Evolutionary conservation across 345 rosid species (phyloP).

Genomic region (Citrus australasica): DNA sequence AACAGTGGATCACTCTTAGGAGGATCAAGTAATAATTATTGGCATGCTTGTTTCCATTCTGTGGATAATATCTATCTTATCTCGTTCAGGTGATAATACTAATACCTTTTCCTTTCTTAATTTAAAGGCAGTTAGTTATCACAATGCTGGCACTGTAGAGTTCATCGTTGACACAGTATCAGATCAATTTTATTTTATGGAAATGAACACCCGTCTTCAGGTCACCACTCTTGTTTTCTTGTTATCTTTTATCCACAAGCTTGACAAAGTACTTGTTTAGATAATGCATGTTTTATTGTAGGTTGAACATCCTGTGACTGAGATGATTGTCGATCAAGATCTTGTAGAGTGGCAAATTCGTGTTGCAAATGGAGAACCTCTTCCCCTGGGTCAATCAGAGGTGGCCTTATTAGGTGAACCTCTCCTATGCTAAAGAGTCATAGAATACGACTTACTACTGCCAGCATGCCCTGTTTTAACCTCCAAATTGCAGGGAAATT

Average conservation of each 20-base stretch:
- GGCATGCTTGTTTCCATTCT: background rate
- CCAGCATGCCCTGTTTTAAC: background rate
- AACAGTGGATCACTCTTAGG: background rate
- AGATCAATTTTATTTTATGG: slow-evolving; percentile 89
- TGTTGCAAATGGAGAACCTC: slow-evolving; percentile 86
- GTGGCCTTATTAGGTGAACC: slow-evolving; percentile 73
- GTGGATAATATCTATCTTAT: background rate
- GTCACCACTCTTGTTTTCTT: slow-evolving; percentile 27
- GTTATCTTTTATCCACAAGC: slow-evolving; percentile 7
- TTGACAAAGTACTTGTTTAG: slow-evolving; percentile 8
- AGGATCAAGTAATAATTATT: background rate
- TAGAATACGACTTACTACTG: background rate
- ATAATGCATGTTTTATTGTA: slow-evolving; percentile 28
- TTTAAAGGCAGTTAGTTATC: slow-evolving; percentile 87
- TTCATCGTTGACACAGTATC: slow-evolving; percentile 79
- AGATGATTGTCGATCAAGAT: slow-evolving; percentile 96
- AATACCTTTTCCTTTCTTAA: slow-evolving; percentile 29
- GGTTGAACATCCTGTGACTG: slow-evolving; percentile 99
- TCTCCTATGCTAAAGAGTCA: background rate
- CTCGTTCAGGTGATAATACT: slow-evolving; percentile 9
- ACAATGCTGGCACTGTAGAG: slow-evolving; percentile 97
- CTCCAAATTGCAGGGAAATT: background rate
- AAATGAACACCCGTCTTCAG: slow-evolving; percentile 98
- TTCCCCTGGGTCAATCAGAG: slow-evolving; percentile 70
- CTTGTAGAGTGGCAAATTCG: slow-evolving; percentile 96